Base-by-base conservation (phyloP, 1,139 yeast genomes). In the Hanseniaspora uvarum region DNA sequence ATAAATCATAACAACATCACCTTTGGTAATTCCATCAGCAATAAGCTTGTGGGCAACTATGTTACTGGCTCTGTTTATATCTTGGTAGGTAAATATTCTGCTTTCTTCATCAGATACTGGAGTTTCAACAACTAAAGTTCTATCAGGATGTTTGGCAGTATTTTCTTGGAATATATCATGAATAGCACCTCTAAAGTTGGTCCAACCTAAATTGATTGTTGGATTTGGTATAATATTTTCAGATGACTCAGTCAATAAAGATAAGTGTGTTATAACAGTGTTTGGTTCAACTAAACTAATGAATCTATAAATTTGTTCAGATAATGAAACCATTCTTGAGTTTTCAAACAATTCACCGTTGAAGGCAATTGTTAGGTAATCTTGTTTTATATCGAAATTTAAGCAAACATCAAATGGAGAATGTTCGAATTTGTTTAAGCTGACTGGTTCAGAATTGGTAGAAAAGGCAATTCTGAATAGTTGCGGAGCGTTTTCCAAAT, bases 1-100 rank as follows among this genome's bases (percentile, higher is more conserved):
- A 67, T 94, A 92, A 58, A 94, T 89, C 94, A 88, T 89, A 23
- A 92, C 97, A 28, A 92, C 88, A 66, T 92, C 97, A 50, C 97
- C 98, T 62, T 84, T 77, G 59, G 79, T 75, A 63, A 92, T 83
- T 11, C 98, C 97, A 2, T 85, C 78, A 43, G 77, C 71, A 58
- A 86, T 81, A 62, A 92, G 76, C 63, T 86, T 85, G 68, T 92
- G 94, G 40, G 96, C 97, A 18, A 92, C 88, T 33, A 88, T 77
- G 63, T 94, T 92, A n/a, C 97, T 88, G 1, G 96, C 92, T 66
- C 86, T 84, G 66, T 92, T 81, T 62, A 92, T 89, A 65, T 88
- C 96, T 61, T 73, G 73, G 67, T 92, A 92, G 19, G 84, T 81
- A 72, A 88, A 92, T 11, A 78, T 70, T 60, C 96, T 79, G 47